Percentiles rank a stretch among this genome's conserved stretches.
Conservation (phyloP, 305 asterid genomes). For the Andrographis paniculata region DNA sequence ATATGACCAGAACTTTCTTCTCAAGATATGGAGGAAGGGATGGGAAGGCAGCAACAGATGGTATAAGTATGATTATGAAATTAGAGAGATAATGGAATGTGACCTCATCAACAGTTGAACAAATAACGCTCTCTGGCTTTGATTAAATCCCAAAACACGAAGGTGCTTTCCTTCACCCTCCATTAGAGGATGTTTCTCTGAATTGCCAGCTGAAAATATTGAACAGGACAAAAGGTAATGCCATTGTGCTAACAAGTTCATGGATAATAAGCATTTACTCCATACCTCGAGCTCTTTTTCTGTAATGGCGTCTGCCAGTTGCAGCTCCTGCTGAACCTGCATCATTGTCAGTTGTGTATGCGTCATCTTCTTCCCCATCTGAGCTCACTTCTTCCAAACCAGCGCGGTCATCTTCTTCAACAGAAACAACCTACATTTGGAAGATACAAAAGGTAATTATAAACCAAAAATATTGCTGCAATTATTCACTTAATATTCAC, state of each 20-base stretch:
- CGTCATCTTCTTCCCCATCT: slow-evolving; percentile 96
- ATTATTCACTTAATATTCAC: no score
- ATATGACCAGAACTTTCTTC: slow-evolving; percentile 1
- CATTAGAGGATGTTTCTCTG: slow-evolving; percentile 82
- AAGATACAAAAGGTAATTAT: background rate
- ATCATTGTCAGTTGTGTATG: slow-evolving; percentile 81
- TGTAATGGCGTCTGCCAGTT: slow-evolving; percentile 46
- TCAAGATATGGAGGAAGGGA: background rate
- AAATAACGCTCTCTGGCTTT: slow-evolving; percentile 77
- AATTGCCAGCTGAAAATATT: slow-evolving; percentile 41
- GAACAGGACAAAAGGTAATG: slow-evolving; percentile 16
- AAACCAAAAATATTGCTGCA: no score
- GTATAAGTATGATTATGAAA: slow-evolving; percentile 12
- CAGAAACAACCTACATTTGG: slow-evolving; percentile 76
- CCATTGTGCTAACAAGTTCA: slow-evolving; percentile 5
- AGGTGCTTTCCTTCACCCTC: slow-evolving; percentile 96
- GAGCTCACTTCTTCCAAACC: slow-evolving; percentile 95
- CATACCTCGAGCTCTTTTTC: slow-evolving; percentile 76
- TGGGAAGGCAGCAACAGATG: slow-evolving; percentile 14
- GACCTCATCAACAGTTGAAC: slow-evolving; percentile 95
- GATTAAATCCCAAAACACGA: slow-evolving; percentile 87
- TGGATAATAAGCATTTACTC: slow-evolving; percentile 18
- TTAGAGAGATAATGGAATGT: slow-evolving; percentile 15
- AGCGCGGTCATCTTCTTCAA: slow-evolving; percentile 96
- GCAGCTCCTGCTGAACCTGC: slow-evolving; percentile 54